Evolutionary conservation across 2,329 filamentous ascomycete species (phyloP), one percentile per base, ranked within the genome.

Genomic region (Cyphellophora attinorum): DNA sequence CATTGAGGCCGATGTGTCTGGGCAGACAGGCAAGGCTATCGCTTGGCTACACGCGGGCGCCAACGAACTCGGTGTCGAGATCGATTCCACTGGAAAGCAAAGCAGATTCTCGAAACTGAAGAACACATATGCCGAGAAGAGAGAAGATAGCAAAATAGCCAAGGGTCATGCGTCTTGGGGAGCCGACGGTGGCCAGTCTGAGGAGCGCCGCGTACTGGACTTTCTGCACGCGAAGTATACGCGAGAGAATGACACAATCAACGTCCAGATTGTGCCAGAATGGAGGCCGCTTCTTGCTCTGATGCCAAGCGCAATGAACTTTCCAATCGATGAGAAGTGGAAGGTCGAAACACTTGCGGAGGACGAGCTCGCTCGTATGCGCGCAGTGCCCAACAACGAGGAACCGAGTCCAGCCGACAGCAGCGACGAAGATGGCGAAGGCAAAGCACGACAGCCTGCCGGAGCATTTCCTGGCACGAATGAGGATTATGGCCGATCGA

Each of bases 171-270:
- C 65, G 2, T 65, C 65, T 17, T 91, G 85, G 84, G 88, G 88
- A 0, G 67, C 79, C 29, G 88, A 95, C 59, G 89, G 80, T 0
- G 89, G 91, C 1, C 79, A 74, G 49, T 61, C 85, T 12, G 91
- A 96, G 56, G 91, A 98, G 60, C 76, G 71, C 2, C 71, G 86
- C 36, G 81, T 96, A 2, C 68, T 95, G 33, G 83, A 91, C 49
- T 85, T 91, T 76, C 63, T 98, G 19, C 75, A 93, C 49, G 71
- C 68, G 23, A 95, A 94, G 56, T 95, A 91, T 89, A 76, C 75
- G 42, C 91, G 86, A 61, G 76, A 86, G 59, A 98, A 98, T 53
- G 85, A 95, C 57, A 93, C 84, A 77, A 79, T 94, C 50, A 85
- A 88, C 40, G 80, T 85, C 0, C 85, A 94, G 54, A 37, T 67